A percentile compares a stretch with the other conserved stretches of the same genome.
Evolutionary conservation across 176 grass and related monocot genomes (phyloP).

Genomic region (Oryza officinalis): DNA sequence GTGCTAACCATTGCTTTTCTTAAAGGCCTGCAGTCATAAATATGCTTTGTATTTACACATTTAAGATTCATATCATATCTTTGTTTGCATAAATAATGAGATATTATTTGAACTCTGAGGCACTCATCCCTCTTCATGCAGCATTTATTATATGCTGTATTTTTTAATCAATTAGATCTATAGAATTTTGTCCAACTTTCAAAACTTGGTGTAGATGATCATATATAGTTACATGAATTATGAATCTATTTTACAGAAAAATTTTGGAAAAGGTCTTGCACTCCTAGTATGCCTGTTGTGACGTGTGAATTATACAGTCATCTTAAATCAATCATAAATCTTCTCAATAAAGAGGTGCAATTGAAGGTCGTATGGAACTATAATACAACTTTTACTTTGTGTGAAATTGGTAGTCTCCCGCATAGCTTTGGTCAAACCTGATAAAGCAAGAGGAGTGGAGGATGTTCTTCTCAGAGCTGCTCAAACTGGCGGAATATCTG

Average conservation of each 20-base stretch:
- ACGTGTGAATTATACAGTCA: too few relatives aligned
- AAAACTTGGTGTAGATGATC: not conserved
- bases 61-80: not conserved
- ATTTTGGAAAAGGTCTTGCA: not conserved
- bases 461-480: conserved; percentile 88
- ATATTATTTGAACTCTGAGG: not conserved
- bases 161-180: not conserved
- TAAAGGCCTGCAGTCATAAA: not conserved
- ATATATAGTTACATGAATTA: not conserved
- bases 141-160: not conserved
- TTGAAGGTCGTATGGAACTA: not conserved
- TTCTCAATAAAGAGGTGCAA: not conserved
- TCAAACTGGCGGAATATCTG: conserved; percentile 86
- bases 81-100: not conserved
- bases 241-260: not conserved
- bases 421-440: conserved; percentile 75
- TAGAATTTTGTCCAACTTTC: not conserved
- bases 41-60: not conserved
- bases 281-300: not conserved
- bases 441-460: conserved; percentile 96
- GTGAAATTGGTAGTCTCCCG: conserved; percentile 24
- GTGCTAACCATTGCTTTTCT: not conserved
- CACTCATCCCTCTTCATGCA: not conserved
- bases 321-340: not conserved
- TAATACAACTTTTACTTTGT: not conserved